These are phyloP conservation scores for Blepharisma undulans DNA, from an alignment of 169 alveolate species.

Conservation along the genomic window DNA sequence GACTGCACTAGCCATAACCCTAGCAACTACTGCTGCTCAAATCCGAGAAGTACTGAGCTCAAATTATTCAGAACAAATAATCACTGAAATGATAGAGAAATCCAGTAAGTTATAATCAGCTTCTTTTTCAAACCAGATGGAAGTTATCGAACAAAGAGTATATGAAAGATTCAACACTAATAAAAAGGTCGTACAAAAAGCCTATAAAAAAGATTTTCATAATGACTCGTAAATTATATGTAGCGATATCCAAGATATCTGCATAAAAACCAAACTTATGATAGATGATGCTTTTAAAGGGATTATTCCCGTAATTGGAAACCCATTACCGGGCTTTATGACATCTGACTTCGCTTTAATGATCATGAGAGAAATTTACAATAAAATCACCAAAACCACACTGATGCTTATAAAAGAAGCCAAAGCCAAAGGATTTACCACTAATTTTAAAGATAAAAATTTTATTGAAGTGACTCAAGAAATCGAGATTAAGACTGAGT, in stretches of 20 bases:
- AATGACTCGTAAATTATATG: not conserved
- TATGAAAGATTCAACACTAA: not conserved
- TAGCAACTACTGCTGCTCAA: not conserved
- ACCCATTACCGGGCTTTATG: not conserved
- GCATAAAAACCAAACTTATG: not conserved
- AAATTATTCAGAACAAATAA: not conserved
- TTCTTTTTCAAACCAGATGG: not conserved
- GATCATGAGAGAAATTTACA: not conserved
- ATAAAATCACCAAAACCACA: not conserved
- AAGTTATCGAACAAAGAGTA: not conserved
- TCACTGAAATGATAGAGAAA: not conserved
- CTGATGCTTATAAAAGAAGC: not conserved
- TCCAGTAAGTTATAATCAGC: not conserved
- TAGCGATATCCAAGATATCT: not conserved
- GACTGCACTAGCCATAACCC: not conserved
- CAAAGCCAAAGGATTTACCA: not conserved
- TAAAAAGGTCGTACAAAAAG: not conserved
- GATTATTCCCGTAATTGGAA: not conserved
- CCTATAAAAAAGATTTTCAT: not conserved
- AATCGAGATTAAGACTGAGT: not conserved
- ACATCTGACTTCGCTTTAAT: not conserved
- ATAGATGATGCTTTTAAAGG: not conserved
- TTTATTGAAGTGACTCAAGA: not conserved
- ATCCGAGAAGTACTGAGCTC: not conserved
- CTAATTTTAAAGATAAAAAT: not conserved